A percentile compares a stretch with the other conserved stretches of the same genome.
phyloP scores from a whole-genome alignment of 345 rosid genomes.

The Schrenkiella parvula region DNA sequence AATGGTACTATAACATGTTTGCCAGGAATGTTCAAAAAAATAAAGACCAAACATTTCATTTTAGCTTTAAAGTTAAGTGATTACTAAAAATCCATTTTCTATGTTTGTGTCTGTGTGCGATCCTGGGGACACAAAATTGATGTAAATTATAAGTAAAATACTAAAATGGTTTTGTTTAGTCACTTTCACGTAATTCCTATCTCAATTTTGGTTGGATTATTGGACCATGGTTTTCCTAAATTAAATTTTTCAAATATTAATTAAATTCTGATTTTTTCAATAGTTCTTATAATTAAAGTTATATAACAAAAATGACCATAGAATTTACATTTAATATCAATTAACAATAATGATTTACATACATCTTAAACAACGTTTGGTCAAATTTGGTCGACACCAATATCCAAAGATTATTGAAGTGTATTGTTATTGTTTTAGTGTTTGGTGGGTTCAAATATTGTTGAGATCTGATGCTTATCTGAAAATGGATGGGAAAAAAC shows the following conservation, averaged over 20 bases:
- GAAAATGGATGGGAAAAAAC: background rate
- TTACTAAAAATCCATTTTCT: background rate
- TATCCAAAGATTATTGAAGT: background rate
- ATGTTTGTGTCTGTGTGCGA: background rate
- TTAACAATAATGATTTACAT: background rate
- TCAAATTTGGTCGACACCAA: conserved; percentile 19
- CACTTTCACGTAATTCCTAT: conserved; percentile 4
- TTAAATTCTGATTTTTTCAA: background rate
- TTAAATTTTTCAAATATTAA: background rate
- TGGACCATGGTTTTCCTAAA: background rate
- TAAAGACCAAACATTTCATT: background rate
- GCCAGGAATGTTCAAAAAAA: background rate
- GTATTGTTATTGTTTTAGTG: background rate
- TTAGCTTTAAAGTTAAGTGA: background rate
- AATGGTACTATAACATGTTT: background rate
- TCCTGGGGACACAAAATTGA: background rate
- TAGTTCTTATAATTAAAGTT: background rate
- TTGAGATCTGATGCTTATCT: conserved; percentile 14
- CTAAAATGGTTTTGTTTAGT: background rate
- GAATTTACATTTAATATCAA: background rate
- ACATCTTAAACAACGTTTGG: conserved; percentile 2
- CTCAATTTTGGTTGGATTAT: background rate
- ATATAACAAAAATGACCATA: no score
- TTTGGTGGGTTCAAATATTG: background rate
- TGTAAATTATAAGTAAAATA: background rate